Evolutionary conservation across 139 green algal species (phyloP).

Genomic region (Chlamydomonas sp.): DNA sequence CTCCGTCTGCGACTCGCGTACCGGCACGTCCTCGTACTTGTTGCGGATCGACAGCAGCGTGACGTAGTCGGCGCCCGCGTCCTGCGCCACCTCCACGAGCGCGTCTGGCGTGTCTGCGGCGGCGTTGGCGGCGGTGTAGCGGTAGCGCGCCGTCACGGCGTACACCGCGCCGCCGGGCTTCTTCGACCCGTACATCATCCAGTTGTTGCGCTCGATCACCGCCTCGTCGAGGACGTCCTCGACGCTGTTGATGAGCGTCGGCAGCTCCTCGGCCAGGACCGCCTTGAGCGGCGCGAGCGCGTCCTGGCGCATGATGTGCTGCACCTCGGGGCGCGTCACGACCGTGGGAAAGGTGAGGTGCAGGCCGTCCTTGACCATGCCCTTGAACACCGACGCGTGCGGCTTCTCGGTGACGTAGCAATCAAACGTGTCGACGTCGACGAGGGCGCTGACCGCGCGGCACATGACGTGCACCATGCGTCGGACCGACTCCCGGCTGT

Average conservation of each 20-base stretch:
- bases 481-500: neutral
- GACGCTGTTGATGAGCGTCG: neutral
- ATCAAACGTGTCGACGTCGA: neutral
- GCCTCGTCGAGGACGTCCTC: conserved; percentile 17
- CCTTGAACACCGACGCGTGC: neutral
- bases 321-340: conserved; percentile 10
- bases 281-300: neutral
- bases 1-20: neutral
- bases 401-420: conserved; percentile 12
- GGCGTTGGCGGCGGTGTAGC: neutral
- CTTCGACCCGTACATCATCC: conserved; percentile 18
- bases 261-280: neutral
- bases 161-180: conserved; percentile 5
- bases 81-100: neutral
- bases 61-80: neutral
- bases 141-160: neutral
- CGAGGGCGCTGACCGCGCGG: neutral
- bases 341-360: conserved; percentile 15
- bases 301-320: conserved; percentile 8
- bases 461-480: neutral
- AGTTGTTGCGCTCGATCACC: conserved; percentile 20
- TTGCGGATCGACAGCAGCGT: conserved; percentile 13
- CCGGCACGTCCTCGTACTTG: conserved; percentile 1
- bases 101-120: neutral
- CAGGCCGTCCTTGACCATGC: conserved; percentile 17